Evolutionary conservation across 2,329 filamentous ascomycete genomes (phyloP), one percentile per base, ranked within the genome.

Genomic region (Penicillium sp.): DNA sequence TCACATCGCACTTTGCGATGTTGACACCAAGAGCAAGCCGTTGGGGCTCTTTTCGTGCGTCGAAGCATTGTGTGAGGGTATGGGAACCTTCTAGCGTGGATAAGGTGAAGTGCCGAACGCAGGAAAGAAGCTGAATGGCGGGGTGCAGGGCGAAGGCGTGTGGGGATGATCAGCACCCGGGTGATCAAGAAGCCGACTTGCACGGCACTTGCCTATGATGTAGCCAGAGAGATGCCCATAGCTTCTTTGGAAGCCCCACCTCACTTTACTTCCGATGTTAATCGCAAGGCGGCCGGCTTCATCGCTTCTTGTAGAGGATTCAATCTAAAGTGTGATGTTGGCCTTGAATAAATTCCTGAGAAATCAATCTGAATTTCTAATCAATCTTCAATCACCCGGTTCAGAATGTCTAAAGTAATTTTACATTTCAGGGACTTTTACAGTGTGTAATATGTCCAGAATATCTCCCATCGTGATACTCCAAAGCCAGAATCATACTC

Each of bases 11-110:
- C 66, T 43, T 69, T 69, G 40, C 69, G 65, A 47, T 69, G 62
- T 52, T 70, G 71, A 32, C 71, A 74, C 60, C 64, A 67, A 11
- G 62, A 64, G 42, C 71, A 73, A 1, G 70, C 71, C 21, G 62
- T 66, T 10, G 67, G 63, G 2, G 71, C 67, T 51, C 71, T 62
- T 55, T 67, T 65, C n/a, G 64, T 67, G 22, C 64, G 56, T 40
- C 56, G 52, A 9, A 67, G 42, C 63, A 67, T 65, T 5, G 44
- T 43, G 32, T 32, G 14, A 14, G 24, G 4, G 24, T 50, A 22
- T 40, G n/a, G 21, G 4, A 43, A 6, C n/a, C 14, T 32, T 10
- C 3, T 11, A 11, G 3, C 9, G 18, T 42, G 40, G 53, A 7
- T 9, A 21, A 21, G 21, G 16, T 9, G 18, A 40, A 40, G 38